phyloP scores from a whole-genome alignment of 2,329 filamentous ascomycete genomes.

The Parafenestella ontariensis region DNA sequence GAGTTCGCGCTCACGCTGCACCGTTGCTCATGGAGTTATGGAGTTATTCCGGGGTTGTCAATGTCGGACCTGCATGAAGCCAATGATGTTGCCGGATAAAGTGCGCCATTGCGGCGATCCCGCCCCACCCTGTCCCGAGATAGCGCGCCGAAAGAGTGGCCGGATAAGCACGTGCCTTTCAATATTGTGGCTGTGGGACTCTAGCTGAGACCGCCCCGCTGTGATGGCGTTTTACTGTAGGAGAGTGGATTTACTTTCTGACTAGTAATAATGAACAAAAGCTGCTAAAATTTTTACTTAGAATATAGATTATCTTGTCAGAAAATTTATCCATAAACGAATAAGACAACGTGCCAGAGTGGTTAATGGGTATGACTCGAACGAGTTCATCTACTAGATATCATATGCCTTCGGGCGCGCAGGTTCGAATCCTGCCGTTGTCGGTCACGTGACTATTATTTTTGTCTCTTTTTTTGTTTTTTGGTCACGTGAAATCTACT shows the following conservation, averaged over 20 bases:
- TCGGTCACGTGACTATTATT: not conserved
- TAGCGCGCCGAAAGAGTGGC: not conserved
- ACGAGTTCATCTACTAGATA: slow-evolving; percentile 16
- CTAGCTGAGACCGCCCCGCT: too few species aligned
- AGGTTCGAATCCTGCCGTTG: slow-evolving; percentile 7
- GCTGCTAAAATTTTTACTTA: too few species aligned
- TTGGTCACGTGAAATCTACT: too few species aligned
- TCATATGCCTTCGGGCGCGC: slow-evolving; percentile 29
- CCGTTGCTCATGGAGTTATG: slow-evolving; percentile 17
- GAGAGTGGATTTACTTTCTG: too few species aligned
- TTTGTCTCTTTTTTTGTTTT: not conserved
- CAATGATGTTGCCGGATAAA: slow-evolving; percentile 29
- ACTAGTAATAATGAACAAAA: too few species aligned
- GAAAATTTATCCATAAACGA: not conserved
- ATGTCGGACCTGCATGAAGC: slow-evolving; percentile 41
- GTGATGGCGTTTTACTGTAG: not conserved
- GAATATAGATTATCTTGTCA: too few species aligned
- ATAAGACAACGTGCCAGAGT: slow-evolving; percentile 1
- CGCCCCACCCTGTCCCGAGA: slow-evolving; percentile 1
- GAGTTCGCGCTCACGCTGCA: slow-evolving; percentile 11
- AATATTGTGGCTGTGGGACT: too few species aligned
- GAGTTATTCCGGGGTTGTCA: slow-evolving; percentile 27
- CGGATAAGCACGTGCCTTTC: not conserved
- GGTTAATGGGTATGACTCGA: slow-evolving; percentile 22
- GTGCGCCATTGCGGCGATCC: slow-evolving; percentile 33